Evolutionary conservation across 2,329 filamentous ascomycete genomes (phyloP).

Genomic region (Dothiorella sarmentorum): DNA sequence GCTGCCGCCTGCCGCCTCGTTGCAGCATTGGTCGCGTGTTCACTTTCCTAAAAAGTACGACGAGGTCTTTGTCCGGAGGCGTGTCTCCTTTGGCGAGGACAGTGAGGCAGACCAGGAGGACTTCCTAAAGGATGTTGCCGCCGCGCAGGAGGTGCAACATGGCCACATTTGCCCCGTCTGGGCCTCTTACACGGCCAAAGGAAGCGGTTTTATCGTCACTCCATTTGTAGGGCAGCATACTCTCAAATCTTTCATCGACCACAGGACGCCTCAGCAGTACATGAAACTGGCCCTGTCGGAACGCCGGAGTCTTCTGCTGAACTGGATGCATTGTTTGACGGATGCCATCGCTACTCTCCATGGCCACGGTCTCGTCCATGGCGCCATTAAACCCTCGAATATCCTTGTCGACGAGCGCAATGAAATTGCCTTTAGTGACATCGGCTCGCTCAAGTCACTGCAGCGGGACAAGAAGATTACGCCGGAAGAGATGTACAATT

Average conservation of each 20-base stretch:
- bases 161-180: conserved; percentile 68
- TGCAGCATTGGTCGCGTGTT: conserved; percentile 57
- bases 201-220: conserved; percentile 62
- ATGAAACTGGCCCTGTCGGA: conserved; percentile 60
- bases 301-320: conserved; percentile 59
- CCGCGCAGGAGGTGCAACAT: conserved; percentile 58
- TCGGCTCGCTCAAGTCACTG: conserved; percentile 47
- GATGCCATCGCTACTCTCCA: conserved; percentile 68
- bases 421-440: conserved; percentile 65
- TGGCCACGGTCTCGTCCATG: conserved; percentile 60
- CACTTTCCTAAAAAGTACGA: conserved; percentile 61
- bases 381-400: conserved; percentile 67
- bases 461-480: conserved; percentile 53
- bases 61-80: conserved; percentile 55
- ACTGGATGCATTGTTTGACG: conserved; percentile 72
- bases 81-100: conserved; percentile 51
- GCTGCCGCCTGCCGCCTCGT: conserved; percentile 46
- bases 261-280: conserved; percentile 57
- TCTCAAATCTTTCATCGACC: conserved; percentile 64
- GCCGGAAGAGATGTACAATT: conserved; percentile 69
- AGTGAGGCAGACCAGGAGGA: conserved; percentile 39
- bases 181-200: conserved; percentile 66
- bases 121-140: conserved; percentile 60
- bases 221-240: conserved; percentile 64
- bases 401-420: conserved; percentile 65